Conservation (phyloP, 495 filamentous ascomycete species). For the Chaetomium tenue region DNA sequence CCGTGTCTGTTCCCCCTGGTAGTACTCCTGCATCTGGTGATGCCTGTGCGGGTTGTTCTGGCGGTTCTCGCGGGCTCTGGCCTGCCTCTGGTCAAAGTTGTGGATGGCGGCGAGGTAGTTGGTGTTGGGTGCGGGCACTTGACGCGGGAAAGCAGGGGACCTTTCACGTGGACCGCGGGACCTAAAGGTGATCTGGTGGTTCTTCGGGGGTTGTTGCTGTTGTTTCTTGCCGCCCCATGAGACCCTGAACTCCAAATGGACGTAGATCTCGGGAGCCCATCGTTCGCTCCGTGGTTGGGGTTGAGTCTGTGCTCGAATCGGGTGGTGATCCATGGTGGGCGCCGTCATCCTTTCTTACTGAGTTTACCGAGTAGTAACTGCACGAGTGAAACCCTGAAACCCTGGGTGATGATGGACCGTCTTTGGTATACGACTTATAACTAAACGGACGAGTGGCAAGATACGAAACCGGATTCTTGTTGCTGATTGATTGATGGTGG, state of each 20-base stretch:
- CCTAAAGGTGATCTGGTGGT: slow-evolving; percentile 45
- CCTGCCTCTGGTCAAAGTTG: slow-evolving; percentile 34
- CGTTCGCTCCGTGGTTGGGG: slow-evolving; percentile 22
- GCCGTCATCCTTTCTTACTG: not conserved
- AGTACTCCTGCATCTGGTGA: slow-evolving; percentile 37
- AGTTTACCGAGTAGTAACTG: too few relatives aligned
- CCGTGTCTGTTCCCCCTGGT: slow-evolving; percentile 18
- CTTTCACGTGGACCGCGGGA: slow-evolving; percentile 44
- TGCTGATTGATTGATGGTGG: not conserved
- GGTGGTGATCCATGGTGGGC: slow-evolving; percentile 33
- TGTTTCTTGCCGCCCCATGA: slow-evolving; percentile 41
- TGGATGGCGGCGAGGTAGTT: slow-evolving; percentile 42
- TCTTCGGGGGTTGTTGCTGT: slow-evolving; percentile 37
- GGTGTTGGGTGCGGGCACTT: slow-evolving; percentile 43
- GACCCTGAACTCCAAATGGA: slow-evolving; percentile 48
- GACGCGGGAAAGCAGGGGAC: slow-evolving; percentile 42
- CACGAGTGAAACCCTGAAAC: too few relatives aligned
- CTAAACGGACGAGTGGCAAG: not conserved
- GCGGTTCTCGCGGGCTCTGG: slow-evolving; percentile 27
- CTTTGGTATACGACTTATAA: not conserved
- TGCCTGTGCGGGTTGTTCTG: slow-evolving; percentile 19
- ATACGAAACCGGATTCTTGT: not conserved
- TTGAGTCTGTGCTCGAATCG: slow-evolving; percentile 25
- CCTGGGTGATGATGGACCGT: too few relatives aligned
- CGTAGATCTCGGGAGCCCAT: slow-evolving; percentile 44